Base-by-base conservation (phyloP, 2,329 filamentous ascomycete genomes). In the Alternaria rosae region DNA sequence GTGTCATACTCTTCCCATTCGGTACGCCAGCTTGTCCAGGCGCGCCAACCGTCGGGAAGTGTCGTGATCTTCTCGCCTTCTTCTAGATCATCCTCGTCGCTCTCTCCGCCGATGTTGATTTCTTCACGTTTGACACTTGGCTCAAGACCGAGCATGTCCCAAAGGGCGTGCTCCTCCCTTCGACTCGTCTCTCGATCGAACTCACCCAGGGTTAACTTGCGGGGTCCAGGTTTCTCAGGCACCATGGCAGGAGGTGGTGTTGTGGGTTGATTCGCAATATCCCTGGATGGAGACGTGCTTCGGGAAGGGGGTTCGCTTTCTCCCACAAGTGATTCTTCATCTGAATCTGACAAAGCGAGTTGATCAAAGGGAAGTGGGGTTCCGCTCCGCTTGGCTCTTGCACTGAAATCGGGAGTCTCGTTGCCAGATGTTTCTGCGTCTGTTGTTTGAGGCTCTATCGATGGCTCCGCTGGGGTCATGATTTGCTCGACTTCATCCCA, bases 21-120 rank as follows among this genome's bases (percentile, higher is more conserved):
- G 17, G 81, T 78, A 47, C 78, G 80, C 54, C 84, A 86, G 2
- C 83, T 70, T 1, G 80, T 76, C 52, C 75, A 77, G 25, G 78
- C 78, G 53, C 83, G 80, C 86, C 86, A 88, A 52, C 83, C 76
- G n/a, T 77, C 69, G 10, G 80, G 57, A 11, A 83, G 79, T 47
- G 65, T 79, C 67, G 56, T 66, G 68, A 55, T 67, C 67, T 70
- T 76, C 79, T 68, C 66, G 10, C 23, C 38, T 11, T 43, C 32
- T 23, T 63, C 54, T 35, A 35, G 2, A 26, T 50, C 38, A 12
- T 59, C 30, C 10, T 62, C 50, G 8, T 67, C 56, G 21, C n/a
- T 28, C 74, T 78, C 61, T 76, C 71, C 35, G 66, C 56, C 74
- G 15, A 11, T 71, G 54, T 66, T 71, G 28, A 62, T 56, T 45